Conservation (phyloP, 2,329 filamentous ascomycete genomes). For the Xylariaceae sp. region DNA sequence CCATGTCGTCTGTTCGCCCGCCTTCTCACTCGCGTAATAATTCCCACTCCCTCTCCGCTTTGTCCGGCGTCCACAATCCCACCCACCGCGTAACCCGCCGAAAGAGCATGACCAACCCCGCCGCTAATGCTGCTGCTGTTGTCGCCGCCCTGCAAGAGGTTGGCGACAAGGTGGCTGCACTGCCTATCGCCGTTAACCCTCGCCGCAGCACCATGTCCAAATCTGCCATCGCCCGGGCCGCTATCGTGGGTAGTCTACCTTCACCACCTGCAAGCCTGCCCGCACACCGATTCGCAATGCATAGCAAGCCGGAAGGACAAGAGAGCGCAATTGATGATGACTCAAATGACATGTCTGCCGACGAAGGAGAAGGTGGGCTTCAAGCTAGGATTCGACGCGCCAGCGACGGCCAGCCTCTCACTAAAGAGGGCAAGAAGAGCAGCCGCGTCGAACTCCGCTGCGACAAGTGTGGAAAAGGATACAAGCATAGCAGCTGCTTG, state of each 20-base stretch:
- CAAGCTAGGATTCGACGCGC: slow-evolving; percentile 64
- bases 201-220: slow-evolving; percentile 76
- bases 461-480: slow-evolving; percentile 98
- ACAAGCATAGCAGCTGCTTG: slow-evolving; percentile 99
- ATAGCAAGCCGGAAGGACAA: slow-evolving; percentile 55
- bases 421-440: slow-evolving; percentile 80
- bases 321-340: slow-evolving; percentile 75
- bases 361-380: slow-evolving; percentile 56
- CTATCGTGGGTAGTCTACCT: slow-evolving; percentile 63
- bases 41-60: slow-evolving; percentile 81
- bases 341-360: slow-evolving; percentile 61
- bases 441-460: slow-evolving; percentile 88
- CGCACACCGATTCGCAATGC: slow-evolving; percentile 57
- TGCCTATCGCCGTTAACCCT: slow-evolving; percentile 62
- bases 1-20: slow-evolving; percentile 63
- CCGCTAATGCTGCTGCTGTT: slow-evolving; percentile 75
- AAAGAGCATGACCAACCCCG: slow-evolving; percentile 86
- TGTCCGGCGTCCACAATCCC: slow-evolving; percentile 76
- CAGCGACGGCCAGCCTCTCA: slow-evolving; percentile 84
- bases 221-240: slow-evolving; percentile 57
- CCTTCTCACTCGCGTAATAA: slow-evolving; percentile 71
- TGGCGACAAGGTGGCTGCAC: slow-evolving; percentile 61
- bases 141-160: slow-evolving; percentile 74
- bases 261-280: slow-evolving; percentile 74
- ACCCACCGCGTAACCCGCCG: slow-evolving; percentile 87